Evolutionary conservation across 1,139 yeast genomes (phyloP), one percentile per base, ranked within the genome.

Genomic region (Geotrichum histeridarum): DNA sequence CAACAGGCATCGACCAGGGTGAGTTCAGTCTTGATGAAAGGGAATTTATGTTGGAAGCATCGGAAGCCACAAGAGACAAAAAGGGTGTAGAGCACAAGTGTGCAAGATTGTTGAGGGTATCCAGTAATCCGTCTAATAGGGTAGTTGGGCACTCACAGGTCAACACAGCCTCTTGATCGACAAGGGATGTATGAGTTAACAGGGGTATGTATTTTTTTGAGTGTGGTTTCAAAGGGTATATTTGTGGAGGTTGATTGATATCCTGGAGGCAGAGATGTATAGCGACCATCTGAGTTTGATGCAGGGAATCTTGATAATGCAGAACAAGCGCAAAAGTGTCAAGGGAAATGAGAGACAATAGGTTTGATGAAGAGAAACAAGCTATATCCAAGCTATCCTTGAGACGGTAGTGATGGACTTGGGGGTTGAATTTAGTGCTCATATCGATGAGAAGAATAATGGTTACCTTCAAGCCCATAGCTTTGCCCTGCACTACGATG

Each of bases 1-100:
- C 64, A 2, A 61, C 59, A 1, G 65, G 64, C 41, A 61, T 54
- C 0, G 64, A 63, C 64, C 65, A 62, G 2, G 64, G 65, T 0
- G 63, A 59, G 37, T 60, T 60, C 11, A 61, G 54, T 17, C 60
- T 52, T 7, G 62, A 56, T 4, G 63, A 56, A 14, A 61, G 54
- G 12, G 54, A 53, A 27, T 58, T 55, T 5, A 61, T 50, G 15
- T 57, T 58, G 8, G 62, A 59, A 11, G 56, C 54, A 45, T 60
- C 62, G 0, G 61, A 59, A 18, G 58, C 57, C 4, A 61, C 58
- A 12, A 61, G 58, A 7, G 63, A 61, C 14, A 58, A 55, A 38
- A 61, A 59, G 5, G 64, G 63, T 33, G 53, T 51, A 1, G 63
- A 56, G 51, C 60, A 61, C 2, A 61, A 44, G 11, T 55, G 51